A percentile compares a stretch with the other conserved stretches of the same genome.
phyloP scores from a whole-genome alignment of 148 eudicot species.

The Suaeda aralocaspica region DNA sequence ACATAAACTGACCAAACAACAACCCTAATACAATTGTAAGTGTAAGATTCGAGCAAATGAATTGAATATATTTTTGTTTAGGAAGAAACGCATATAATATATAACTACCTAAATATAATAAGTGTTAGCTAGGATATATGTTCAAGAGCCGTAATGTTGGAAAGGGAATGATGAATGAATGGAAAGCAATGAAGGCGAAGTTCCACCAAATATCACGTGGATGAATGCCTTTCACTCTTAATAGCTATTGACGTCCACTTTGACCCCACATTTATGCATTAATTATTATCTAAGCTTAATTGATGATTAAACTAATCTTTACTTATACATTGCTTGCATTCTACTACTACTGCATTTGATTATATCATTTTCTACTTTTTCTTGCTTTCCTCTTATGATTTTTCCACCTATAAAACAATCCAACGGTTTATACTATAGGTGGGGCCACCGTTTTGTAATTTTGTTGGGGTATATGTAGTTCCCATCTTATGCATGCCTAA shows the following conservation, averaged over 20 bases:
- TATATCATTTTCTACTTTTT: not conserved
- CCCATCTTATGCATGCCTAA: not conserved
- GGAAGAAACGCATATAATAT: too few relatives aligned
- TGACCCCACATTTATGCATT: not conserved
- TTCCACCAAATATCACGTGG: slow-evolving; percentile 18
- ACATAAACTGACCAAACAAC: too few relatives aligned
- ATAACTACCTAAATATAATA: too few relatives aligned
- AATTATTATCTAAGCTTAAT: not conserved
- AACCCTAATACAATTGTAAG: too few relatives aligned
- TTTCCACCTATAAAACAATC: slow-evolving; percentile 10
- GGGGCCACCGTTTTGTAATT: not conserved
- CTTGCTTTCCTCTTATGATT: not conserved
- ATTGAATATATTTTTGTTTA: too few relatives aligned
- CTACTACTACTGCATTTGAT: not conserved
- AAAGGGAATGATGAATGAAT: too few relatives aligned
- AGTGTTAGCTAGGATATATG: too few relatives aligned
- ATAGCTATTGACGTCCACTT: not conserved
- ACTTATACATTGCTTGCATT: slow-evolving; percentile 9
- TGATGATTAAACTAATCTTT: slow-evolving; percentile 13
- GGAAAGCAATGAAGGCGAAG: slow-evolving; percentile 6
- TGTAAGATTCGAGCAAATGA: too few relatives aligned
- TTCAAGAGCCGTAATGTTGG: slow-evolving; percentile 9
- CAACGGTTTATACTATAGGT: not conserved
- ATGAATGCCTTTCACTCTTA: slow-evolving; percentile 20
- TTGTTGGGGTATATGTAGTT: slow-evolving; percentile 1